Percentiles rank a stretch among this genome's conserved stretches.
Conservation (phyloP, 2,329 filamentous ascomycete species). For the Diaporthe sp. region DNA sequence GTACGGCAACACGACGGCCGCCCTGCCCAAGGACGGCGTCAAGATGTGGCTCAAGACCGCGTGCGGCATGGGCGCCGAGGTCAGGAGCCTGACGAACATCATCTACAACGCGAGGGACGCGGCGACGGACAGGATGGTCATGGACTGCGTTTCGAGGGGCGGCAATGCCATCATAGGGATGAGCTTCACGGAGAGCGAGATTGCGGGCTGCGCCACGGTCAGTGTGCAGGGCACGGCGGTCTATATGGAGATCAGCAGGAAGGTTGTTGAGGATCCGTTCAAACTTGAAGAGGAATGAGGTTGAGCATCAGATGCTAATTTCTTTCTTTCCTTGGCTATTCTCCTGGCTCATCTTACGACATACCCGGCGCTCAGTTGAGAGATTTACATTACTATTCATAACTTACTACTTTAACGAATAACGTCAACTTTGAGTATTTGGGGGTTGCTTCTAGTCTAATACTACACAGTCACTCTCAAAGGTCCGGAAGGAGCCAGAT, state of each 20-base stretch:
- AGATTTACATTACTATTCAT: background rate
- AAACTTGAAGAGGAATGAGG: constrained; percentile 1
- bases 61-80: constrained; percentile 67
- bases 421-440: background rate
- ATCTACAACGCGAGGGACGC: constrained; percentile 70
- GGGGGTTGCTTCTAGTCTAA: background rate
- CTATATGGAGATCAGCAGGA: constrained; percentile 21
- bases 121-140: constrained; percentile 66
- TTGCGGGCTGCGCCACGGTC: constrained; percentile 47
- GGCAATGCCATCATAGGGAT: constrained; percentile 72
- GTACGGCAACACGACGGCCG: constrained; percentile 49
- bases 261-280: constrained; percentile 19
- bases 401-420: background rate
- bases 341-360: background rate
- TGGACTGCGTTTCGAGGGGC: constrained; percentile 68
- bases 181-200: constrained; percentile 68
- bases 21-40: constrained; percentile 33
- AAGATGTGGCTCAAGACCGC: constrained; percentile 34
- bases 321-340: background rate
- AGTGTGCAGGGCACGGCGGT: constrained; percentile 31
- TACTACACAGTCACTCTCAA: background rate
- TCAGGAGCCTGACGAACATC: constrained; percentile 70
- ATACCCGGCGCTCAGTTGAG: constrained; percentile 9
- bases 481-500: background rate
- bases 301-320: background rate